Conservation (phyloP, 2,329 filamentous ascomycete species). For the Neophaeococcomyces aloes region DNA sequence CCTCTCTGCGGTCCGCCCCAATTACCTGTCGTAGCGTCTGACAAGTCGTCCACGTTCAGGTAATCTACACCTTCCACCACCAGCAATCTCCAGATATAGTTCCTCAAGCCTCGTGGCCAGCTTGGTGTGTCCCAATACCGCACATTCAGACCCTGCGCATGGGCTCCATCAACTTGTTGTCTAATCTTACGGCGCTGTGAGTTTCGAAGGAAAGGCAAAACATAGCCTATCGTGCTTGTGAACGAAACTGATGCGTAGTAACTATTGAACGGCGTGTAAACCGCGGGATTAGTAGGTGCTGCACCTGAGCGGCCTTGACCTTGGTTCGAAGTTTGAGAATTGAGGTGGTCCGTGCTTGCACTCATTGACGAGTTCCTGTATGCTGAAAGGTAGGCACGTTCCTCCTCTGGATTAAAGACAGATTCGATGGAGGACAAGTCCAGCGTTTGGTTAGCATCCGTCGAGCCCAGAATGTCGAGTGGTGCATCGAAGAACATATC, state of each 20-base stretch:
- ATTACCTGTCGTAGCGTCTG: conserved; percentile 35
- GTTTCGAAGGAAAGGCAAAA: conserved; percentile 22
- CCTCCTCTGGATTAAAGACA: not conserved
- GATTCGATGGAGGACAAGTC: not conserved
- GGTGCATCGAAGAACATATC: conserved; percentile 49
- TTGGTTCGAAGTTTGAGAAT: conserved; percentile 17
- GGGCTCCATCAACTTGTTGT: conserved; percentile 42
- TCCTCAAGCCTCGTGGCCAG: conserved; percentile 45
- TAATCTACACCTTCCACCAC: conserved; percentile 45
- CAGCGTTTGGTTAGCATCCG: not conserved
- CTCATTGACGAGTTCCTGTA: not conserved
- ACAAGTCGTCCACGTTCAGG: conserved; percentile 48
- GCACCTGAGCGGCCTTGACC: conserved; percentile 37
- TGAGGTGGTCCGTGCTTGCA: not conserved
- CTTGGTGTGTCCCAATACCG: conserved; percentile 49
- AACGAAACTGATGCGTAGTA: conserved; percentile 49
- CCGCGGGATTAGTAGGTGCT: conserved; percentile 16
- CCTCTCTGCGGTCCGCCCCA: conserved; percentile 30
- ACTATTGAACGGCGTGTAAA: conserved; percentile 41
- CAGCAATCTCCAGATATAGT: conserved; percentile 45
- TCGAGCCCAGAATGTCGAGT: conserved; percentile 27
- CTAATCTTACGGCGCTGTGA: conserved; percentile 38
- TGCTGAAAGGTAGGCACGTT: conserved; percentile 1
- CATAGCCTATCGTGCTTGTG: conserved; percentile 33
- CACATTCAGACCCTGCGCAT: conserved; percentile 42